Evolutionary conservation across 108 stramenopile species (phyloP).

Genomic region (Cyclostephanos tholiformis): DNA sequence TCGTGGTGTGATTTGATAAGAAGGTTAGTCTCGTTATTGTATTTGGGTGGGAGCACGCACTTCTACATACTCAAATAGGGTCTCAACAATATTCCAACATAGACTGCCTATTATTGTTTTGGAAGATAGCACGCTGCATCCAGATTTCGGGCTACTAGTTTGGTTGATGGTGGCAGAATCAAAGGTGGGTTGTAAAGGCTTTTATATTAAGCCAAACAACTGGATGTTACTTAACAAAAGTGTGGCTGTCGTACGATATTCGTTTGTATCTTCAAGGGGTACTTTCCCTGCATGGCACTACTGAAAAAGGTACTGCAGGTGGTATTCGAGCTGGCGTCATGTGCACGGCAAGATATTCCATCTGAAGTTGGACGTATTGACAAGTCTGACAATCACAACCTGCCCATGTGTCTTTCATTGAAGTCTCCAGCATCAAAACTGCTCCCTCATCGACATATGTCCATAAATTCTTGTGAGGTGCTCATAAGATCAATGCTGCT

Average conservation of each 20-base stretch:
- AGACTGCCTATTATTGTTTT: constrained; percentile 87
- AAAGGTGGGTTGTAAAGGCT: constrained; percentile 53
- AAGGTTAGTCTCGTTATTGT: constrained; percentile 1
- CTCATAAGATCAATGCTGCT: constrained; percentile 69
- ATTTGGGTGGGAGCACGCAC: neutral
- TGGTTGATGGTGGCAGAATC: constrained; percentile 92
- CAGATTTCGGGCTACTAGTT: constrained; percentile 76
- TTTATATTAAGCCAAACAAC: neutral
- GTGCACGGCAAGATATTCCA: constrained; percentile 63
- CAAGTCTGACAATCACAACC: neutral
- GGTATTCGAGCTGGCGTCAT: constrained; percentile 82
- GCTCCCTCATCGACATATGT: constrained; percentile 7
- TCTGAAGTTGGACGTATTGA: constrained; percentile 3
- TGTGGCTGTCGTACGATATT: too few species aligned
- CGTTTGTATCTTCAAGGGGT: constrained; percentile 20
- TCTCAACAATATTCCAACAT: neutral
- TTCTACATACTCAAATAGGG: neutral
- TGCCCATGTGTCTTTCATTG: constrained; percentile 29
- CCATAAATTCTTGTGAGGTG: constrained; percentile 24
- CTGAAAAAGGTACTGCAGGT: constrained; percentile 57
- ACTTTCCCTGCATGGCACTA: constrained; percentile 34
- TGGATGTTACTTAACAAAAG: neutral
- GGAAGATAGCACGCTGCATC: constrained; percentile 91
- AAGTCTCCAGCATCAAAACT: constrained; percentile 22
- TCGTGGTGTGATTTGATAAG: constrained; percentile 69